These are phyloP conservation scores for Penicillium italicum DNA, from an alignment of 2,329 filamentous ascomycete species.

Conservation along the genomic window DNA sequence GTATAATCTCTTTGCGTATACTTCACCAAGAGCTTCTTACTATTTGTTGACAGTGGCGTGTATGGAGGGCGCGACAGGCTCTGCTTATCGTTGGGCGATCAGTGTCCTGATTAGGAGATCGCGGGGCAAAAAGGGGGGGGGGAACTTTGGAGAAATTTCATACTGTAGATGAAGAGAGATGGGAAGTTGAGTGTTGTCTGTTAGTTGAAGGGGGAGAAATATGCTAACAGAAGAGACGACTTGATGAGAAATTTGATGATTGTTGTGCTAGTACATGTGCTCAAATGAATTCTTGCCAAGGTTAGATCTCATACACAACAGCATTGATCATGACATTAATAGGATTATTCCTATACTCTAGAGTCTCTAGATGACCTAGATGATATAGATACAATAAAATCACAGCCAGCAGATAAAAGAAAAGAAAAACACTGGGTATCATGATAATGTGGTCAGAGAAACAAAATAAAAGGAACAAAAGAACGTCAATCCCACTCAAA, in stretches of 20 bases:
- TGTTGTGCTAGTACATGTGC: neutral
- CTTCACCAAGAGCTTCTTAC: neutral
- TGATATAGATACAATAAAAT: neutral
- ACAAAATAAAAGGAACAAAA: slow-evolving; percentile 5
- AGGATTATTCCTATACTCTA: neutral
- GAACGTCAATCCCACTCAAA: slow-evolving; percentile 1
- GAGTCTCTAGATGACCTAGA: slow-evolving; percentile 5
- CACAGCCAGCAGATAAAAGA: neutral
- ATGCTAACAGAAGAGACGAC: neutral
- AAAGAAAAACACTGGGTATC: slow-evolving; percentile 21
- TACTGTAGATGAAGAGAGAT: neutral
- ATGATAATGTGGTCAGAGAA: slow-evolving; percentile 9
- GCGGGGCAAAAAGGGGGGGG: slow-evolving; percentile 8
- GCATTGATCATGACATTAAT: neutral
- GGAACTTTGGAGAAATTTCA: neutral
- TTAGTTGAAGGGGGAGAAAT: neutral
- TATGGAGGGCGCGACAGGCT: slow-evolving; percentile 4
- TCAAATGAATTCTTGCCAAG: neutral
- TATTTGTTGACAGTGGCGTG: neutral
- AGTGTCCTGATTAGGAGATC: slow-evolving; percentile 6
- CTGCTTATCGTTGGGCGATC: slow-evolving; percentile 9
- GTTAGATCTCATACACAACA: neutral
- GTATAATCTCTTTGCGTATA: neutral
- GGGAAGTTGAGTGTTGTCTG: neutral
- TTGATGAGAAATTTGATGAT: neutral